Conservation (phyloP, 192 early-diverging fungal species). For the Backusella macrospora region DNA sequence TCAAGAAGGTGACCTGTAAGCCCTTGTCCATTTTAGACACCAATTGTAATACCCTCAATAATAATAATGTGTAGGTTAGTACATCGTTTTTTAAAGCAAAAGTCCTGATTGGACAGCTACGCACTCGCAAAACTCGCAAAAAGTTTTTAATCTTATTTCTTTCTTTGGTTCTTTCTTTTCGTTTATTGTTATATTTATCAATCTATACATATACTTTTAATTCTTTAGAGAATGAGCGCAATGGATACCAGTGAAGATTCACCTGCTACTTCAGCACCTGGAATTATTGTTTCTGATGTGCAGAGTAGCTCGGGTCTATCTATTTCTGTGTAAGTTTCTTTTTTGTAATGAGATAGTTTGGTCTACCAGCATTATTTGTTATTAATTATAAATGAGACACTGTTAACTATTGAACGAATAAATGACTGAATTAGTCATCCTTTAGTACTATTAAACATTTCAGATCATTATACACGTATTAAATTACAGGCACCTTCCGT, state of each 20-base stretch:
- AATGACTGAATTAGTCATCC: slow-evolving; percentile 75
- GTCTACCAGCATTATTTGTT: neutral
- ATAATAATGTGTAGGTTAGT: too few relatives aligned
- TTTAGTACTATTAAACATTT: slow-evolving; percentile 85
- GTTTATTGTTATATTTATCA: too few relatives aligned
- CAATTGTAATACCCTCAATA: too few relatives aligned
- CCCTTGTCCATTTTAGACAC: too few relatives aligned
- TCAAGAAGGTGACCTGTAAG: too few relatives aligned
- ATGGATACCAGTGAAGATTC: slow-evolving; percentile 31
- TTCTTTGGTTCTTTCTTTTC: too few relatives aligned
- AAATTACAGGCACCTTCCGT: slow-evolving; percentile 57
- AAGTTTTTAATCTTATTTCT: too few relatives aligned
- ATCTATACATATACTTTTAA: too few relatives aligned
- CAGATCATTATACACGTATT: slow-evolving; percentile 82
- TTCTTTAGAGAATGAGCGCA: slow-evolving; percentile 15
- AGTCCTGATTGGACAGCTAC: too few relatives aligned
- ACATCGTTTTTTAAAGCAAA: too few relatives aligned
- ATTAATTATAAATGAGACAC: neutral
- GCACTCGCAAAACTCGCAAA: too few relatives aligned
- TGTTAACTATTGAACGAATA: neutral
- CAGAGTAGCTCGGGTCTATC: slow-evolving; percentile 59
- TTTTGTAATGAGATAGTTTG: neutral
- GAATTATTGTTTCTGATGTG: slow-evolving; percentile 48
- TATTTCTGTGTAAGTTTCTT: slow-evolving; percentile 48
- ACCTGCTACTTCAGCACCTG: neutral